Conservation (phyloP, 2,329 filamentous ascomycete species). For the Sporothrix dimorphospora region DNA sequence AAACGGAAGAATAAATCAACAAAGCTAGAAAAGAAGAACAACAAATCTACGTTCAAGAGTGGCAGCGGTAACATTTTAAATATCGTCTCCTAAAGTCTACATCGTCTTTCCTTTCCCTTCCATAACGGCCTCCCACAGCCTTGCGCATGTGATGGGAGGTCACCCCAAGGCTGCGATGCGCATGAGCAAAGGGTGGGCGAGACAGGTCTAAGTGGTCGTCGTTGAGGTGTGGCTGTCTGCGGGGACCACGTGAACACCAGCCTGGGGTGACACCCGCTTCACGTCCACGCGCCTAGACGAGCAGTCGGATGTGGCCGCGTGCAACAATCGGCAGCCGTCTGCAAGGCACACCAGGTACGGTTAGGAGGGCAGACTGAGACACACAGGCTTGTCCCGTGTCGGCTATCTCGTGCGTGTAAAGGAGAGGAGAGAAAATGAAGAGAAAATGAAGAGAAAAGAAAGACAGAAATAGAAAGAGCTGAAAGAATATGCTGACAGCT, state of each 20-base stretch:
- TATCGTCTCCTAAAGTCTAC: no score
- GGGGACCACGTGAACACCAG: conserved; percentile 12
- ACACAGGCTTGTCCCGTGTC: not conserved
- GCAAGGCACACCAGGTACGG: not conserved
- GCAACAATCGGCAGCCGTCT: not conserved
- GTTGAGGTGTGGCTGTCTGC: not conserved
- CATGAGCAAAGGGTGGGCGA: not conserved
- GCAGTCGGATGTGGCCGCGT: not conserved
- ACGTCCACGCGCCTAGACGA: not conserved
- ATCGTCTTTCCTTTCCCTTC: not conserved
- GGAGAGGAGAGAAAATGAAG: not conserved
- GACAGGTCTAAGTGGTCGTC: not conserved
- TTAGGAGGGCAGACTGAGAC: not conserved
- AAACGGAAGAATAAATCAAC: not conserved
- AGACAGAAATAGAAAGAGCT: not conserved
- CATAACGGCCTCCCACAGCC: not conserved
- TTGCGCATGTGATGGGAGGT: not conserved
- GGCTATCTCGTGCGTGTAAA: not conserved
- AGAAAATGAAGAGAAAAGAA: not conserved
- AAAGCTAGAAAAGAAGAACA: not conserved
- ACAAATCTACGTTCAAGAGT: not conserved
- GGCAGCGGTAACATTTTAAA: not conserved
- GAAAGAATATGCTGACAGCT: not conserved
- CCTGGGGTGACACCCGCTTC: not conserved
- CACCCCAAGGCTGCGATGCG: not conserved